Conservation (phyloP, 805 yeast genomes). For the Blastobotrys peoriensis region DNA sequence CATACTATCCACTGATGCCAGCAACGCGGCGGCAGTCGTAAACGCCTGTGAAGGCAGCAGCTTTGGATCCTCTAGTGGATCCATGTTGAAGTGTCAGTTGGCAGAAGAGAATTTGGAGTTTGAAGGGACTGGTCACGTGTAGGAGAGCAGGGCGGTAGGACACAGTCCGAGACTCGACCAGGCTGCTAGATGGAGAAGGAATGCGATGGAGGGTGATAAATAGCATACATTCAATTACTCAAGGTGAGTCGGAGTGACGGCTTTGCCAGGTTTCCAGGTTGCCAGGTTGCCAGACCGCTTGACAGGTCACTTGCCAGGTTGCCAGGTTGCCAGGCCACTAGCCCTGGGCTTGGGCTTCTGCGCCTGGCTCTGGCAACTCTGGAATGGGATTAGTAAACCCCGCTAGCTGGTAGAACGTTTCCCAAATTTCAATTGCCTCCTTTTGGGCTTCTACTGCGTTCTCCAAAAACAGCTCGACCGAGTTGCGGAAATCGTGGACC, state of each 20-base stretch:
- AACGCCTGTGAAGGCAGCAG: constrained; percentile 37
- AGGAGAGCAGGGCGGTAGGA: no score
- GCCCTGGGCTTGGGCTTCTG: no score
- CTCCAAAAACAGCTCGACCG: constrained; percentile 86
- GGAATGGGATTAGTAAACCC: background rate
- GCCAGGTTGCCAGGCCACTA: no score
- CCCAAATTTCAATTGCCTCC: constrained; percentile 51
- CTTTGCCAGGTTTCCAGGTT: no score
- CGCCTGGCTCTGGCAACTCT: no score
- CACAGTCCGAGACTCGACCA: no score
- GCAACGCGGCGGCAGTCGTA: constrained; percentile 39
- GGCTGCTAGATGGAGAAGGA: no score
- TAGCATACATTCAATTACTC: no score
- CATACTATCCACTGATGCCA: constrained; percentile 36
- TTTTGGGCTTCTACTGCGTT: constrained; percentile 89
- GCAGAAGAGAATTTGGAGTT: background rate
- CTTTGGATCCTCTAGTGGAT: constrained; percentile 26
- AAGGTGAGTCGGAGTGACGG: no score
- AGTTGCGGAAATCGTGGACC: constrained; percentile 76
- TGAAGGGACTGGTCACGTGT: constrained; percentile 2
- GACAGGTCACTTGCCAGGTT: no score
- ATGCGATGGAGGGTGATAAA: no score
- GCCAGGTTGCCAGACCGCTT: no score
- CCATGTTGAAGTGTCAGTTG: constrained; percentile 11
- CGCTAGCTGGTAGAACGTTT: constrained; percentile 47